Evolutionary conservation across 208 protist genomes (phyloP).

Genomic region (Trypanosoma theileri): DNA sequence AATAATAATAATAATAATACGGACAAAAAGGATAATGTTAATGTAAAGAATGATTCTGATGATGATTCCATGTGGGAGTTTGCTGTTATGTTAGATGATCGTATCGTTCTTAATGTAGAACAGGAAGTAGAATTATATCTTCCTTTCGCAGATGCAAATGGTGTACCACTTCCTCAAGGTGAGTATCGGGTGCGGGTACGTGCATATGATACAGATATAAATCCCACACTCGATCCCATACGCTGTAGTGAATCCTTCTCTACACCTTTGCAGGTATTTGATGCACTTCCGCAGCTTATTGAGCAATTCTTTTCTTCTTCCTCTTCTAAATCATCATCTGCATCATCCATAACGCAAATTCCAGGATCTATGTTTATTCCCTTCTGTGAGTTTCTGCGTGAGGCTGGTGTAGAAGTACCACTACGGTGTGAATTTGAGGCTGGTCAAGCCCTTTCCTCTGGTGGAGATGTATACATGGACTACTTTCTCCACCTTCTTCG

Average conservation of each 20-base stretch:
- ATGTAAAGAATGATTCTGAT: constrained; percentile 18
- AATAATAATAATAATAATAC: constrained; percentile 20
- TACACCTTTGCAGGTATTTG: constrained; percentile 56
- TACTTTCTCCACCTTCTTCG: constrained; percentile 49
- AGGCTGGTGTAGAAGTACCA: constrained; percentile 74
- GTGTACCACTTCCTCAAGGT: constrained; percentile 48
- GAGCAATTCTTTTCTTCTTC: constrained; percentile 41
- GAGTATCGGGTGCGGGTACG: constrained; percentile 82
- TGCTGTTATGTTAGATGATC: constrained; percentile 82
- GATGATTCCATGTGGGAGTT: constrained; percentile 60
- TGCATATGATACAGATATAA: constrained; percentile 42
- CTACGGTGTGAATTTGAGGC: constrained; percentile 71
- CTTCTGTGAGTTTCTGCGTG: constrained; percentile 71
- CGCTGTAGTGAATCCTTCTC: constrained; percentile 60
- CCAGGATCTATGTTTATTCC: constrained; percentile 53
- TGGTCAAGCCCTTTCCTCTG: constrained; percentile 65
- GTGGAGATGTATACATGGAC: constrained; percentile 51
- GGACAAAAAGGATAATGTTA: background rate
- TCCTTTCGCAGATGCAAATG: constrained; percentile 54
- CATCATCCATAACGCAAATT: constrained; percentile 1
- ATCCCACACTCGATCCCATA: constrained; percentile 34
- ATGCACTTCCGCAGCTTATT: constrained; percentile 70
- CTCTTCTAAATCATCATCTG: no score
- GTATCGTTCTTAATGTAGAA: constrained; percentile 49
- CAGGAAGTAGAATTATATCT: constrained; percentile 60